A percentile compares a stretch with the other conserved stretches of the same genome.
phyloP scores from a whole-genome alignment of 257 asterid genomes.

The Hygrophila difformis region DNA sequence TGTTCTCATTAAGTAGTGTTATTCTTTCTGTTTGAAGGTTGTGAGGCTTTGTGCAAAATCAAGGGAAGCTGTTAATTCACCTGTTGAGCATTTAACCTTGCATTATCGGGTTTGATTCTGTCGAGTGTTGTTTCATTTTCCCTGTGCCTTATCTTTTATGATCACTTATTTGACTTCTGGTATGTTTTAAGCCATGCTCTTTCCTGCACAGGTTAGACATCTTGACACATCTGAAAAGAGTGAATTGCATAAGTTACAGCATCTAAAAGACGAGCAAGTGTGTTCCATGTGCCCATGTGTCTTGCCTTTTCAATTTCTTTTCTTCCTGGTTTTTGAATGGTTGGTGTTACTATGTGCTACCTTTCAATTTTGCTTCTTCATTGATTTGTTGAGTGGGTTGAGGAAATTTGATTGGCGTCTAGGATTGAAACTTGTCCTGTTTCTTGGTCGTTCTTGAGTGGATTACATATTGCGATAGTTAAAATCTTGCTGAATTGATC shows the following conservation, averaged over 20 bases:
- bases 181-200: too few species aligned
- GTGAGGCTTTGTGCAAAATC: too few species aligned
- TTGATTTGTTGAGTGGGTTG: constrained; percentile 1
- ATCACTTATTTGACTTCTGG: too few species aligned
- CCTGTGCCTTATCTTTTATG: too few species aligned
- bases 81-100: too few species aligned
- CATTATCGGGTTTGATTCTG: too few species aligned
- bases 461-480: neutral
- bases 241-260: too few species aligned
- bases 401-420: constrained; percentile 3
- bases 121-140: too few species aligned
- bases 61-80: too few species aligned
- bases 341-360: neutral
- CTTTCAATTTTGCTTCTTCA: constrained; percentile 1
- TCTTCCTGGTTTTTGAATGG: neutral
- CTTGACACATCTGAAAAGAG: constrained; percentile 96
- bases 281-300: neutral
- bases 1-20: too few species aligned
- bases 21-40: too few species aligned
- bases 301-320: neutral
- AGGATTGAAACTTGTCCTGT: neutral
- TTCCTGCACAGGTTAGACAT: constrained; percentile 85
- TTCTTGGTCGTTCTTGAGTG: constrained; percentile 3
- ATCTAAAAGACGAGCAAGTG: too few species aligned
- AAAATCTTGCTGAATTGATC: neutral